These are phyloP conservation scores for Macaranga tanarius DNA, from an alignment of 441 rosid species.

Conservation along the genomic window DNA sequence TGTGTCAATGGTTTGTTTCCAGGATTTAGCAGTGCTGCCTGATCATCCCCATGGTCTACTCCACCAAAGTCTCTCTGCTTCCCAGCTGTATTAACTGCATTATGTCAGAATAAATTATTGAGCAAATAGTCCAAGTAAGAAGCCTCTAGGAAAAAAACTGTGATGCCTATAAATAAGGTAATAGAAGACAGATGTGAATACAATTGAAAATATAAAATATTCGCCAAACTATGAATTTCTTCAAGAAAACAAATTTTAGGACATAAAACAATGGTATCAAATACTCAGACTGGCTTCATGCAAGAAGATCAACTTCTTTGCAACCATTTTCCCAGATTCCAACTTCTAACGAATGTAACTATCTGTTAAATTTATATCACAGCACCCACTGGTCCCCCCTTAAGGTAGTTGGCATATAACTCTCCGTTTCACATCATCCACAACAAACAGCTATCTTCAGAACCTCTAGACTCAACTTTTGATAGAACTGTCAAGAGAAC, in stretches of 20 bases:
- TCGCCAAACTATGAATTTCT: background rate
- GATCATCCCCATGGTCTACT: conserved; percentile 85
- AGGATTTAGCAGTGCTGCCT: conserved; percentile 75
- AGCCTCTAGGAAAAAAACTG: background rate
- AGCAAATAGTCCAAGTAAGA: conserved; percentile 11
- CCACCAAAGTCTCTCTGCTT: conserved; percentile 94
- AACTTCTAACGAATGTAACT: background rate
- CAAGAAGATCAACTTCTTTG: background rate
- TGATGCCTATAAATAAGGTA: background rate
- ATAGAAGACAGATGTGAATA: background rate
- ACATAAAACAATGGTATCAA: background rate
- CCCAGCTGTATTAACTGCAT: conserved; percentile 71
- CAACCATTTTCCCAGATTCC: background rate
- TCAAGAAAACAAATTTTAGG: background rate
- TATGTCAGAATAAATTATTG: conserved; percentile 23
- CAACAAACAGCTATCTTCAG: background rate
- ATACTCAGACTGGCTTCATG: background rate
- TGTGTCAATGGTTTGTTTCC: conserved; percentile 74
- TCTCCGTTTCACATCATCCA: background rate
- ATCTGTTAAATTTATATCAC: background rate
- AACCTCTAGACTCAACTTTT: background rate
- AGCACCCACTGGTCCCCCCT: background rate
- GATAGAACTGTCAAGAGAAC: background rate
- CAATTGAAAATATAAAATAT: background rate
- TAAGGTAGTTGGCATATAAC: background rate